phyloP scores from a whole-genome alignment of 805 yeast species.

The Isabelozyma rhagii region DNA sequence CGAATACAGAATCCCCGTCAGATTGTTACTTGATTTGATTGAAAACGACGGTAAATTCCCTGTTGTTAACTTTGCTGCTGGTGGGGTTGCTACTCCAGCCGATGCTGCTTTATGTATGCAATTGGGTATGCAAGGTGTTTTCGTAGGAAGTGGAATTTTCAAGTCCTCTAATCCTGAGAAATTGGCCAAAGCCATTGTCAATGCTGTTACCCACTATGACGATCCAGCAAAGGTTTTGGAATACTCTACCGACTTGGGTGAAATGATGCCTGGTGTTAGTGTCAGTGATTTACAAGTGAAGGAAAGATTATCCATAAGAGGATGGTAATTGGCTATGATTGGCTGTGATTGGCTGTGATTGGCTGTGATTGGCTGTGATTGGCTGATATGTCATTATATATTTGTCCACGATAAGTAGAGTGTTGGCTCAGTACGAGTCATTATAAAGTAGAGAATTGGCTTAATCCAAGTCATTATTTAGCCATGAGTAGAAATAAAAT shows the following conservation, averaged over 20 bases:
- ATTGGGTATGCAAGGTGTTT: constrained; percentile 33
- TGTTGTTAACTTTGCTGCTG: constrained; percentile 85
- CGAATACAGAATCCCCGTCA: constrained; percentile 57
- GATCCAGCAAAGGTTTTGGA: constrained; percentile 60
- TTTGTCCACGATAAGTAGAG: neutral
- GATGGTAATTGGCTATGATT: constrained; percentile 37
- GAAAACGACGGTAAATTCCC: constrained; percentile 61
- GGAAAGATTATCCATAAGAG: constrained; percentile 49
- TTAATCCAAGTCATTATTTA: too few relatives aligned
- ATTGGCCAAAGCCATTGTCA: constrained; percentile 75
- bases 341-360: neutral
- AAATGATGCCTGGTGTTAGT: constrained; percentile 71
- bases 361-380: neutral
- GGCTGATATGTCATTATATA: neutral
- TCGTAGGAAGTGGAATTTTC: constrained; percentile 65
- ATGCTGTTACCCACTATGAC: constrained; percentile 69
- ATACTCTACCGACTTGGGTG: constrained; percentile 68
- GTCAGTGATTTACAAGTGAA: constrained; percentile 47
- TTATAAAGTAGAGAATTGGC: neutral
- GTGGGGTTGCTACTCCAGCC: constrained; percentile 85
- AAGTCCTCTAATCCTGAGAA: constrained; percentile 68
- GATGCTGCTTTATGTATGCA: constrained; percentile 79
- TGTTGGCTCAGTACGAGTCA: neutral
- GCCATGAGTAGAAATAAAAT: too few relatives aligned
- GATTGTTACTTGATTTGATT: constrained; percentile 48